Evolutionary conservation across 352 stramenopile genomes (phyloP), one percentile per base, ranked within the genome.

Genomic region (Globisporangium paddicum): DNA sequence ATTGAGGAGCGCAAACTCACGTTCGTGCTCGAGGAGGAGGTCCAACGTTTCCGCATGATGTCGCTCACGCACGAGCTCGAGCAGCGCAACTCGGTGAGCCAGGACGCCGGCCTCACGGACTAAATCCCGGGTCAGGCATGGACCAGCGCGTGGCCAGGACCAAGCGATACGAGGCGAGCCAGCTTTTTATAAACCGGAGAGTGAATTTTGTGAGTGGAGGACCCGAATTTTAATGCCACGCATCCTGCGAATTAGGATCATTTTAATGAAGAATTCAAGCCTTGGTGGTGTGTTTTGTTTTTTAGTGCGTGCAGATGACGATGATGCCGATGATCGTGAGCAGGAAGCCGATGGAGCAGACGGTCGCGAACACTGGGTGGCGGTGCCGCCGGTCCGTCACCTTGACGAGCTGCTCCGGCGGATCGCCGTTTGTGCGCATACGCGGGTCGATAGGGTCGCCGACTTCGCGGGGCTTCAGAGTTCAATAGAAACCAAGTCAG

Each of bases 331-430:
- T 67, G 63, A 88, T 73, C 30, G 77, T 77, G 42, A 75, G 49
- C 28, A 91, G 67, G 58, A 91, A 88, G 42, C 55, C 67, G 45
- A 91, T 67, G 26, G 81, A 91, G 59, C 81, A 89, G 11, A 85
- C 72, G 4, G 79, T 89, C 10, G 81, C 79, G 55, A 91, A 82
- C 30, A 90, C 69, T 1, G 81, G 81, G 58, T 87, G 83, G 23
- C 77, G 75, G 63, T 90, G 81, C 19, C 69, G 69, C 14, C 73
- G 68, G 63, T 90, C 77, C 5, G 81, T 90, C 42, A 90, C 81
- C 49, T 90, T 90, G 52, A 90, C 77, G 34, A 90, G 69, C 53
- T 90, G 81, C 34, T 89, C 78, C 2, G 77, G 78, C 9, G 73
- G 53, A 11, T 90, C 80, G 19, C 68, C 78, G 48, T 85, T 90